Evolutionary conservation across 257 asterid species (phyloP).

Genomic region (Solanum sparsipilum): DNA sequence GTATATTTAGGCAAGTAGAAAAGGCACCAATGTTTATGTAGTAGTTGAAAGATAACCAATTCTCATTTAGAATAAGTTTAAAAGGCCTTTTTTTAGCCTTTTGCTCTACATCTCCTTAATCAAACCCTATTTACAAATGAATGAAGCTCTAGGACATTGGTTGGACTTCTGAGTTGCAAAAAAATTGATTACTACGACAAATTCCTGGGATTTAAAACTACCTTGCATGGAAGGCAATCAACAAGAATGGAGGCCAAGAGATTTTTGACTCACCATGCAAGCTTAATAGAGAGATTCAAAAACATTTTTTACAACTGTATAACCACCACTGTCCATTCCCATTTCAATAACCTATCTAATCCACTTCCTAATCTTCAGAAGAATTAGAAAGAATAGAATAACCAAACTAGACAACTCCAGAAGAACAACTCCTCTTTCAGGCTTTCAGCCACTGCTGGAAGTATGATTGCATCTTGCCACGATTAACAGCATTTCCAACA

Average conservation of each 20-base stretch:
- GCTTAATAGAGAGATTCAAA: background rate
- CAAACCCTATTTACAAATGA: background rate
- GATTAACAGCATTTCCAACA: constrained; percentile 17
- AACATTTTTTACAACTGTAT: background rate
- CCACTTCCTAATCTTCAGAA: background rate
- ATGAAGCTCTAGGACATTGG: background rate
- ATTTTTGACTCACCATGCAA: background rate
- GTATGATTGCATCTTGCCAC: constrained; percentile 21
- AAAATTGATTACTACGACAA: background rate
- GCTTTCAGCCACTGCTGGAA: constrained; percentile 18
- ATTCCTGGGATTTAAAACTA: background rate
- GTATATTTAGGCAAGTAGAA: background rate
- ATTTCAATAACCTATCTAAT: background rate
- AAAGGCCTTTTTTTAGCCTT: background rate
- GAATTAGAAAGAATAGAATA: background rate
- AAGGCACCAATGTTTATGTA: background rate
- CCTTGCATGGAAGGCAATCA: background rate
- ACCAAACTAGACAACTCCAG: background rate
- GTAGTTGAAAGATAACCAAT: background rate
- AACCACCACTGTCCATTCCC: background rate
- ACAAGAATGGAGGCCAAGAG: background rate
- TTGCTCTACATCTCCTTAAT: background rate
- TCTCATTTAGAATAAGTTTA: background rate
- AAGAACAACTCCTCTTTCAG: background rate
- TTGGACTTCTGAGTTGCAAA: background rate